Percentiles rank a stretch among this genome's conserved stretches.
Conservation (phyloP, 495 filamentous ascomycete genomes). For the Podospora fimiseda region DNA sequence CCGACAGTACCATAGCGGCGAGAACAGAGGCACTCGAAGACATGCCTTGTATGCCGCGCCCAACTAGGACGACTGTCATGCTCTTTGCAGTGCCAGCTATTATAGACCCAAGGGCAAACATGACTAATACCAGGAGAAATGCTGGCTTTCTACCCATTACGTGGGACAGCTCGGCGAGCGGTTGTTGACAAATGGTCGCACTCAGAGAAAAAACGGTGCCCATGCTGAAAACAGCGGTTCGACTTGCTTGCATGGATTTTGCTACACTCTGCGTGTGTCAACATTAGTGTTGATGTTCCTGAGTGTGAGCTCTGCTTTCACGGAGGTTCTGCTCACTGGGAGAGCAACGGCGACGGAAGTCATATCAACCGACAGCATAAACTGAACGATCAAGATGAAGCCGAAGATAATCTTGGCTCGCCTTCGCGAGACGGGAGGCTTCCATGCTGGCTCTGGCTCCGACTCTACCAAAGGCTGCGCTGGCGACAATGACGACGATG, state of each 20-base stretch:
- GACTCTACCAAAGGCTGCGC: background rate
- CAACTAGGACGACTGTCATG: constrained; percentile 56
- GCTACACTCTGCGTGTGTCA: constrained; percentile 53
- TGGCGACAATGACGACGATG: background rate
- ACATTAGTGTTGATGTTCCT: constrained; percentile 21
- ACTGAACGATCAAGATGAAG: background rate
- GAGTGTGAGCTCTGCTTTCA: constrained; percentile 52
- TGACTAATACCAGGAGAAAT: constrained; percentile 44
- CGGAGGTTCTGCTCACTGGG: constrained; percentile 34
- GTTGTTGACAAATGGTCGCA: constrained; percentile 48
- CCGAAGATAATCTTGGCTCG: constrained; percentile 6
- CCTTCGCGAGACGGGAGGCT: constrained; percentile 3
- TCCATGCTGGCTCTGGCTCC: background rate
- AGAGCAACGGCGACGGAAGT: background rate
- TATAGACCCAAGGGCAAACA: constrained; percentile 55
- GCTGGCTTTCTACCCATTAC: constrained; percentile 45
- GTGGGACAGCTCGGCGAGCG: constrained; percentile 45
- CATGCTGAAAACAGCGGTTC: constrained; percentile 54
- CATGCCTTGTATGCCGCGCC: constrained; percentile 61
- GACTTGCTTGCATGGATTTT: constrained; percentile 41
- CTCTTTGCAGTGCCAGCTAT: constrained; percentile 52
- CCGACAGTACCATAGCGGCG: constrained; percentile 59
- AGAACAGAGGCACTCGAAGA: constrained; percentile 61
- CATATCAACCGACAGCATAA: background rate
- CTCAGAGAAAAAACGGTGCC: constrained; percentile 50